These are phyloP conservation scores for Septoria petroselini DNA, from an alignment of 2,329 filamentous ascomycete species.

Conservation along the genomic window DNA sequence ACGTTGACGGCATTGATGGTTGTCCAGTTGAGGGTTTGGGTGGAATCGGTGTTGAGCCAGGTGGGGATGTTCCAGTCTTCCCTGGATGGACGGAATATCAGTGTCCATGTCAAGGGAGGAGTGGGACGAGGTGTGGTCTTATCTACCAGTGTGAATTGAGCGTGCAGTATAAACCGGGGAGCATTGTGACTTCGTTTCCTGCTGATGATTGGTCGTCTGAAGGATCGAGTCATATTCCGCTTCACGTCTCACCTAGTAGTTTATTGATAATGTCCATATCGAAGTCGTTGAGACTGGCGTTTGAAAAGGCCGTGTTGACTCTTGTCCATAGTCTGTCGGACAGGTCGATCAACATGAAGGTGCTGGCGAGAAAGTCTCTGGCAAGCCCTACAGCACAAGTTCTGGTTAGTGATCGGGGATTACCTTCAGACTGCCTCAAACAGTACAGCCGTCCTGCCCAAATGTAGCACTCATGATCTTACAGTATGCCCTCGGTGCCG, in stretches of 20 bases:
- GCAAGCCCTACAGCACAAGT: constrained; percentile 24
- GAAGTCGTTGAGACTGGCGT: constrained; percentile 26
- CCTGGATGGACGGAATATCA: neutral
- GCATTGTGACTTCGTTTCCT: constrained; percentile 31
- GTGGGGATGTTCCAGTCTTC: constrained; percentile 36
- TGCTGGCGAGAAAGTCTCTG: constrained; percentile 31
- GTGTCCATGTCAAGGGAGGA: too few relatives aligned
- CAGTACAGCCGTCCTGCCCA: too few relatives aligned
- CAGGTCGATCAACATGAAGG: constrained; percentile 33
- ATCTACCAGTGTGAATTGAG: constrained; percentile 35
- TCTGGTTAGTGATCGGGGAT: too few relatives aligned
- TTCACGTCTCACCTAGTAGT: constrained; percentile 21
- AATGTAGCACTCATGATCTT: too few relatives aligned
- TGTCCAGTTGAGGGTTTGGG: constrained; percentile 18
- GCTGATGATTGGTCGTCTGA: neutral
- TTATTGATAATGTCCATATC: constrained; percentile 37
- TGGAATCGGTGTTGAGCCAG: constrained; percentile 27
- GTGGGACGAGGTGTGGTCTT: too few relatives aligned
- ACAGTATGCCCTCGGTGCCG: constrained; percentile 33
- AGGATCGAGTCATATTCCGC: neutral
- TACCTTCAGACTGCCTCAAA: too few relatives aligned
- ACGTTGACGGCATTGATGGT: constrained; percentile 21
- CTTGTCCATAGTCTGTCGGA: constrained; percentile 30
- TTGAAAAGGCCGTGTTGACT: constrained; percentile 25
- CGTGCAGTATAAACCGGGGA: constrained; percentile 31